Evolutionary conservation across 2,329 filamentous ascomycete genomes (phyloP).

Genomic region (Pseudonectria buxi): DNA sequence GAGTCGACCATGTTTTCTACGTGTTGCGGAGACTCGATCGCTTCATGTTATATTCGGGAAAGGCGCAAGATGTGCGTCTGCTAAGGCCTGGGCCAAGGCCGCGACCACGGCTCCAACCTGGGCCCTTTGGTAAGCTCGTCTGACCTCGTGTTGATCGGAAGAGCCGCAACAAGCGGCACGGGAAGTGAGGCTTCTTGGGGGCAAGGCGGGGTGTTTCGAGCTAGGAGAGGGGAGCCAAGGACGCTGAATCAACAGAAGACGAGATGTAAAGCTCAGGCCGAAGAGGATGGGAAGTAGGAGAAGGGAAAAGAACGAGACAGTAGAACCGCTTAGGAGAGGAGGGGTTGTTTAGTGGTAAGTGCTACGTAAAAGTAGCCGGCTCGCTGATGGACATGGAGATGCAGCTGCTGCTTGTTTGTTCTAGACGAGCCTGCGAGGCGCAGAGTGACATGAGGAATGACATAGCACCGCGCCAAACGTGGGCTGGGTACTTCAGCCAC

Average conservation of each 20-base stretch:
- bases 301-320: conserved; percentile 9
- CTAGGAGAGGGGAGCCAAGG: not conserved
- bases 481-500: conserved; percentile 4
- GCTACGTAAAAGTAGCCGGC: conserved; percentile 9
- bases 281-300: conserved; percentile 6
- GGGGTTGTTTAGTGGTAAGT: conserved; percentile 1
- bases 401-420: too few species aligned
- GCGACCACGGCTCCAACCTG: too few species aligned
- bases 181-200: too few species aligned
- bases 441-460: conserved; percentile 18
- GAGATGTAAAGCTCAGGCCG: conserved; percentile 4
- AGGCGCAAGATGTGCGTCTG: too few species aligned
- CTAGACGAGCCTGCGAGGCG: conserved; percentile 13
- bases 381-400: too few species aligned
- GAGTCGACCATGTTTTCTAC: conserved; percentile 36
- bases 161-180: too few species aligned
- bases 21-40: conserved; percentile 5
- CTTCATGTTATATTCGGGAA: too few species aligned
- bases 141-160: too few species aligned
- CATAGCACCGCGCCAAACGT: conserved; percentile 12
- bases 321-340: conserved; percentile 11
- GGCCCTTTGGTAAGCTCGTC: too few species aligned
- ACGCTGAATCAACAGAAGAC: conserved; percentile 2
- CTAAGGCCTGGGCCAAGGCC: too few species aligned
- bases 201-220: conserved; percentile 3